A percentile compares a stretch with the other conserved stretches of the same genome.
These are phyloP conservation scores for Hygrocybe punicea DNA, from an alignment of 768 basidiomycete species.

Conservation along the genomic window DNA sequence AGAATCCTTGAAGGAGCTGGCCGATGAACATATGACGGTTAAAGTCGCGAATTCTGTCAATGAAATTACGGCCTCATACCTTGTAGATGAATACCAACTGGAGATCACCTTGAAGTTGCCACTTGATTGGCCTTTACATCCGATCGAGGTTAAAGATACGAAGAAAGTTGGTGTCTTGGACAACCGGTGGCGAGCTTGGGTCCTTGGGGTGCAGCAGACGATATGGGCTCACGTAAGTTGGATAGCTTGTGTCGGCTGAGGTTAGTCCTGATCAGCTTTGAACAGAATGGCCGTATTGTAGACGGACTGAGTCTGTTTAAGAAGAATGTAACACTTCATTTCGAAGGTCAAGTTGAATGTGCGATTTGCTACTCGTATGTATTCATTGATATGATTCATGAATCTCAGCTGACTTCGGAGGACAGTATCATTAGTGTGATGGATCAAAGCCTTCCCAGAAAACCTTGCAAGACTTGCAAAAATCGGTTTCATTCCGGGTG, in stretches of 20 bases:
- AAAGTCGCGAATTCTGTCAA: constrained; percentile 69
- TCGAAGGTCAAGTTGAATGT: constrained; percentile 94
- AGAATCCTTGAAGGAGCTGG: constrained; percentile 49
- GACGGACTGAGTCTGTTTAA: constrained; percentile 90
- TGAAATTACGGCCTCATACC: constrained; percentile 82
- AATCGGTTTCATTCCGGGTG: constrained; percentile 92
- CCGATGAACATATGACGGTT: constrained; percentile 75
- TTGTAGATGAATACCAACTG: constrained; percentile 89
- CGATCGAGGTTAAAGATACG: constrained; percentile 83
- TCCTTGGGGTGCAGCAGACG: constrained; percentile 86
- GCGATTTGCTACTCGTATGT: constrained; percentile 92
- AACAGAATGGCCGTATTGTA: constrained; percentile 82
- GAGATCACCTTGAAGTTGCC: constrained; percentile 88
- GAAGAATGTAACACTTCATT: constrained; percentile 88
- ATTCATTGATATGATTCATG: not conserved
- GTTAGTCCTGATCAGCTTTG: not conserved
- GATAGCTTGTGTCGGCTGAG: not conserved
- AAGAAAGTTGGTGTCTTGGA: constrained; percentile 86
- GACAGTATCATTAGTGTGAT: constrained; percentile 83
- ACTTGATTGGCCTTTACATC: constrained; percentile 83
- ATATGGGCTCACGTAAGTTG: constrained; percentile 77
- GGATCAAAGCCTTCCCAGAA: constrained; percentile 83
- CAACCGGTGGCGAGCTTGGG: constrained; percentile 89
- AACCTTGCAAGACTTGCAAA: constrained; percentile 91
- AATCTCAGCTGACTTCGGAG: not conserved